Conservation (phyloP, 805 yeast genomes). For the Candida wancherniae region DNA sequence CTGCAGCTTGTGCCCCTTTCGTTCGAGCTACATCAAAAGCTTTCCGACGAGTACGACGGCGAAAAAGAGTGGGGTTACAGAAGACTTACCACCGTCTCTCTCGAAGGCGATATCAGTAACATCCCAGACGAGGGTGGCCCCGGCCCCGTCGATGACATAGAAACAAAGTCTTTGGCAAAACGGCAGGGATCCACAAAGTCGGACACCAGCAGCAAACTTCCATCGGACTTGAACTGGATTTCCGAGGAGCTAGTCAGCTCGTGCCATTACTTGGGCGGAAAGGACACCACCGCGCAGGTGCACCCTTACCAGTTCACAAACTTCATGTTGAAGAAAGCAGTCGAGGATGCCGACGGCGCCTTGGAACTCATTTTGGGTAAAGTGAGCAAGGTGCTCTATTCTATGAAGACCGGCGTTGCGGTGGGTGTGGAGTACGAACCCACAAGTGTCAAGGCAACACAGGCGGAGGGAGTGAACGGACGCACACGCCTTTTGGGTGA, state of each 20-base stretch:
- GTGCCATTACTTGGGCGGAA: conserved; percentile 79
- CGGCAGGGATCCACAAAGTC: conserved; percentile 6
- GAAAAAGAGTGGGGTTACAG: conserved; percentile 90
- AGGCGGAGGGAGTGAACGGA: conserved; percentile 23
- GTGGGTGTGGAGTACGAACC: conserved; percentile 67
- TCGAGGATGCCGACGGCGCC: conserved; percentile 60
- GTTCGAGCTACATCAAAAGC: conserved; percentile 77
- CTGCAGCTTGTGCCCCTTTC: conserved; percentile 87
- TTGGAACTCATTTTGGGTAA: conserved; percentile 85
- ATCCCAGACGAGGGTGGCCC: conserved; percentile 14
- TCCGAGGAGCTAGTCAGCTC: conserved; percentile 55
- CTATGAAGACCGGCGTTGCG: conserved; percentile 61
- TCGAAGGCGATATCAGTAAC: conserved; percentile 71
- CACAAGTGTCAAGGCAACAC: conserved; percentile 26
- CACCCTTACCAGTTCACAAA: conserved; percentile 95
- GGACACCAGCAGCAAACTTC: conserved; percentile 28
- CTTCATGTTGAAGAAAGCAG: conserved; percentile 70
- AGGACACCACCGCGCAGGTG: conserved; percentile 90
- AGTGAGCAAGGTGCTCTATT: conserved; percentile 62
- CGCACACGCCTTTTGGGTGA: conserved; percentile 56
- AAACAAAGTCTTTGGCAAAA: conserved; percentile 32
- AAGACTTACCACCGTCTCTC: conserved; percentile 74
- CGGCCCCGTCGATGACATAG: background rate
- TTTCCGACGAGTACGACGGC: conserved; percentile 78
- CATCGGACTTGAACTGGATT: conserved; percentile 75